Base-by-base conservation (phyloP, 768 basidiomycete species). In the Auriscalpium vulgare region DNA sequence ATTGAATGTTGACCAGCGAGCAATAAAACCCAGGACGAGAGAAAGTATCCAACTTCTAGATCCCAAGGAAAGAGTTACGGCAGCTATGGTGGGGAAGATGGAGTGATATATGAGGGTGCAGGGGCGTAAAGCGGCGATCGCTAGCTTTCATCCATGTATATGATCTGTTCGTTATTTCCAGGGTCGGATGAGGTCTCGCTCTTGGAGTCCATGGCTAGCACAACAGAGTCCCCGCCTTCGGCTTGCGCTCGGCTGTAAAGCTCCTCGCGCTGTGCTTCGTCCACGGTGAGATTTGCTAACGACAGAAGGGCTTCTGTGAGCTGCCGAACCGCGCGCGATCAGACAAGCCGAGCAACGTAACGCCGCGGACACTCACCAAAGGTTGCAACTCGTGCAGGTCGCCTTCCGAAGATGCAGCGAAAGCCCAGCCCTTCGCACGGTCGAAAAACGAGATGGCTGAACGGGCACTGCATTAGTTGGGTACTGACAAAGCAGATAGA, bases 241-340 rank as follows among this genome's bases (percentile, higher is more conserved):
- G 62, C 59, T 68, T 80, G 72, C 11, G 83, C 82, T 21, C 78
- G 65, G 50, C 65, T 56, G 55, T 83, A 84, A 59, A 84, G 67
- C 61, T 71, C 74, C 67, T 84, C 82, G 37, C 79, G 71, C 57
- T 72, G 68, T 44, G 60, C 64, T 64, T 71, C 71, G 60, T 83
- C 79, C 54, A 64, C 62, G 3, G 81, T 83, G 40, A 85, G 64
- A 63, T 84, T 84, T 34, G 80, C 84, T 17, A 85, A 72, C 43
- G 80, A 78, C 45, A 84, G 56, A 13, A 84, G 69, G 21, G 82
- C 80, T 65, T 85, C 84, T 0, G 75, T 76, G 10, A 84, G 69
- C 63, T 79, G 64, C 14, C 59, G 54, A 29, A 17, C 1, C n/a
- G 10, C 38, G 10, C 38, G 9, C 14, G 13, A 38, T 14, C 13